Conservation (phyloP, 331 rosid genomes). For the Malus hybrid region DNA sequence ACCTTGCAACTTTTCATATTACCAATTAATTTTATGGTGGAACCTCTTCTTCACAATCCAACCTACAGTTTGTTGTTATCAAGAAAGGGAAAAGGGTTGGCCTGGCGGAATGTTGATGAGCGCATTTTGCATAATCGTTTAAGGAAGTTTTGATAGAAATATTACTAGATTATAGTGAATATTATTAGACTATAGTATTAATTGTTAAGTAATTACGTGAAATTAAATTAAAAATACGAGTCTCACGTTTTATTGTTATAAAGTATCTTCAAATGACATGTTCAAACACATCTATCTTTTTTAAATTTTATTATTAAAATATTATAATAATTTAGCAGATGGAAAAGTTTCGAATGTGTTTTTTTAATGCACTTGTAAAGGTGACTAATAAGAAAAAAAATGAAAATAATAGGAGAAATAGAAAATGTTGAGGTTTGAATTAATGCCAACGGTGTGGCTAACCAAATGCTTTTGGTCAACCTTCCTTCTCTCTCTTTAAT, state of each 20-base stretch:
- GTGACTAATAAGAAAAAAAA: neutral
- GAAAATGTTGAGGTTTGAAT: constrained; percentile 15
- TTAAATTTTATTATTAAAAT: too few relatives aligned
- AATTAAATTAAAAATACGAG: too few relatives aligned
- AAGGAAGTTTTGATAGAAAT: neutral
- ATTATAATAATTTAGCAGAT: too few relatives aligned
- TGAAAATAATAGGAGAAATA: neutral
- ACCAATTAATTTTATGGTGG: too few relatives aligned
- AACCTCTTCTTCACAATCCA: constrained; percentile 17
- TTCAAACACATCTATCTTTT: too few relatives aligned
- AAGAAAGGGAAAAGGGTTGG: neutral
- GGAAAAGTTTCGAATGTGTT: too few relatives aligned
- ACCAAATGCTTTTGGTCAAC: constrained; percentile 51
- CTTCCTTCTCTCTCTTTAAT: constrained; percentile 8
- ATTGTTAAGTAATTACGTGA: too few relatives aligned
- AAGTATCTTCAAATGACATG: too few relatives aligned
- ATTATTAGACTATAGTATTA: too few relatives aligned
- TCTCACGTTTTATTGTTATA: too few relatives aligned
- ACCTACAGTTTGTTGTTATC: constrained; percentile 33
- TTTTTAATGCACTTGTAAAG: constrained; percentile 10
- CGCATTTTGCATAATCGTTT: neutral
- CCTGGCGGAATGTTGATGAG: constrained; percentile 11
- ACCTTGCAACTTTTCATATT: too few relatives aligned
- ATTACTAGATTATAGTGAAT: too few relatives aligned
- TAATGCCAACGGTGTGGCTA: constrained; percentile 60